phyloP scores from a whole-genome alignment of 257 asterid genomes.

The Solanum chiquidenum region DNA sequence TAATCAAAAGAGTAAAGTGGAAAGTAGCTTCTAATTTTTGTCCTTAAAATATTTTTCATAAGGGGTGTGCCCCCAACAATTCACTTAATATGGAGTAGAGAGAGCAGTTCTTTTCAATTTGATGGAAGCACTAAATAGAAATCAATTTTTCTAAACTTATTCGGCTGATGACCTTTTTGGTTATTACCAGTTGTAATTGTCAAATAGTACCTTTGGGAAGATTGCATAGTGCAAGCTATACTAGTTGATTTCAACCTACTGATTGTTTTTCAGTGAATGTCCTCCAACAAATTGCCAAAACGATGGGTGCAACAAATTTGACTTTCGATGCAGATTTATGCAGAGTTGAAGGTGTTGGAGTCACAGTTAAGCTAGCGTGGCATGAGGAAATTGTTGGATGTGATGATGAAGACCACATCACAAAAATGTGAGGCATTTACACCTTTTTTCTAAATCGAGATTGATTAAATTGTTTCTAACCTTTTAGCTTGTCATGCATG shows the following conservation, averaged over 20 bases:
- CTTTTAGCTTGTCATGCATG: neutral
- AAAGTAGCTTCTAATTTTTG: neutral
- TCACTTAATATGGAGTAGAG: neutral
- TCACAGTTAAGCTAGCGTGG: conserved; percentile 35
- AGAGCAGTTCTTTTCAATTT: neutral
- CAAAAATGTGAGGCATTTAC: conserved; percentile 34
- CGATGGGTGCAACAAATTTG: conserved; percentile 75
- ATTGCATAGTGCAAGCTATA: neutral
- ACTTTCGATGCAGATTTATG: conserved; percentile 51
- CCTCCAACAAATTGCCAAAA: conserved; percentile 52
- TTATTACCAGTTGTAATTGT: neutral
- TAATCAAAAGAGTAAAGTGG: neutral
- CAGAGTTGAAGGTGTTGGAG: conserved; percentile 44
- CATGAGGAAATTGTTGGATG: conserved; percentile 49
- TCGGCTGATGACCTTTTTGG: neutral
- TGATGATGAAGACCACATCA: conserved; percentile 54
- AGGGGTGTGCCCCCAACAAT: neutral
- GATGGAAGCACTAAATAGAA: neutral
- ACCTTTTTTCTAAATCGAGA: neutral
- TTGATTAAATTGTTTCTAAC: neutral
- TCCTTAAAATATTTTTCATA: neutral
- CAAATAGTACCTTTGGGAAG: neutral
- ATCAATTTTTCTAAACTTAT: neutral
- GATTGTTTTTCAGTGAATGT: conserved; percentile 41
- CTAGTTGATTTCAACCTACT: neutral